phyloP scores from a whole-genome alignment of 805 yeast species.

The Hyphopichia homilentoma region DNA sequence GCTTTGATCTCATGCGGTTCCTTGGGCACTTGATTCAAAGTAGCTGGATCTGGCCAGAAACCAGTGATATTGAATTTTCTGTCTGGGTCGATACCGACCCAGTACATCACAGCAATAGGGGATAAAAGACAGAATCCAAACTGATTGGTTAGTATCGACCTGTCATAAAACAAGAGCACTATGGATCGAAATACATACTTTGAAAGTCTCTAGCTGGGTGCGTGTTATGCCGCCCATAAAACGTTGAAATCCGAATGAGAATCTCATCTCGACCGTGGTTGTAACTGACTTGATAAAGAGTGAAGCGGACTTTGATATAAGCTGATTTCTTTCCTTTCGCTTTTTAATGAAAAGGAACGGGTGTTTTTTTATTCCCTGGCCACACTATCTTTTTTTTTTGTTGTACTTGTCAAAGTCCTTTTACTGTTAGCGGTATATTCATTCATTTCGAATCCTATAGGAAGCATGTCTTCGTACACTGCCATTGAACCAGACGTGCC shows the following conservation, averaged over 20 bases:
- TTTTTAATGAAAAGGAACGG: too few relatives aligned
- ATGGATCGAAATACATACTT: too few relatives aligned
- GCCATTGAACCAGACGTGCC: conserved; percentile 9
- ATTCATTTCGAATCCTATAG: too few relatives aligned
- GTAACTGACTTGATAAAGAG: too few relatives aligned
- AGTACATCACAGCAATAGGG: conserved; percentile 90
- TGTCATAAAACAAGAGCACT: background rate
- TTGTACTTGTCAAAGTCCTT: too few relatives aligned
- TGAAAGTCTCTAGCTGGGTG: conserved; percentile 42
- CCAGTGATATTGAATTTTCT: conserved; percentile 87
- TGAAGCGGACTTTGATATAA: too few relatives aligned
- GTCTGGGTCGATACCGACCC: conserved; percentile 88
- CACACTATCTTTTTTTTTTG: too few relatives aligned
- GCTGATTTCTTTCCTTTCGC: too few relatives aligned
- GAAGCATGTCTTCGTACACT: conserved; percentile 6
- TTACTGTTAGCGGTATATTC: too few relatives aligned
- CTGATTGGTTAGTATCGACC: conserved; percentile 31
- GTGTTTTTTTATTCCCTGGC: too few relatives aligned
- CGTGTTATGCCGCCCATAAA: conserved; percentile 36
- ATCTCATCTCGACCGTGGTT: too few relatives aligned
- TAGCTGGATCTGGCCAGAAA: conserved; percentile 95
- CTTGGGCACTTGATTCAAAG: conserved; percentile 86
- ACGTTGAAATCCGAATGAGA: conserved; percentile 19
- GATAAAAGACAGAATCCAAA: conserved; percentile 81
- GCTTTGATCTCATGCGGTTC: conserved; percentile 90